Evolutionary conservation across 352 stramenopile species (phyloP).

Genomic region (Salisapilia sapeloensis): DNA sequence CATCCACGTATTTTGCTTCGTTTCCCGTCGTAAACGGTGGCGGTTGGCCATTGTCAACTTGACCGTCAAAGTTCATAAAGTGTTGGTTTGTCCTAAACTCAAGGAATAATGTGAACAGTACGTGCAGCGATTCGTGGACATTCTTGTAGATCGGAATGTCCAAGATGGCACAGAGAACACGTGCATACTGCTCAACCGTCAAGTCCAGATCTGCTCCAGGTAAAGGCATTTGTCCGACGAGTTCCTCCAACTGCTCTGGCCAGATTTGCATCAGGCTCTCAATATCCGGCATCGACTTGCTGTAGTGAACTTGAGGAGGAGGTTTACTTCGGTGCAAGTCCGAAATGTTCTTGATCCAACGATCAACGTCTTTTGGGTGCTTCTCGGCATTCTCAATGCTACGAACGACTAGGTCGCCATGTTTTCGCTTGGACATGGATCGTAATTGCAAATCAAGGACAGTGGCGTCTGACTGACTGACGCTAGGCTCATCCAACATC

Average conservation of each 20-base stretch:
- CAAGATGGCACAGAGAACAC: conserved; percentile 85
- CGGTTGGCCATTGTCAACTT: conserved; percentile 11
- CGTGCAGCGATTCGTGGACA: conserved; percentile 88
- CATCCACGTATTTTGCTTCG: conserved; percentile 9
- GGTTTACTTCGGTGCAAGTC: conserved; percentile 90
- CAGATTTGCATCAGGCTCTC: conserved; percentile 89
- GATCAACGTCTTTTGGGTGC: conserved; percentile 84
- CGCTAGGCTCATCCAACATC: conserved; percentile 86
- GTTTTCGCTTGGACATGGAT: conserved; percentile 89
- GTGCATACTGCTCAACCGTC: conserved; percentile 85
- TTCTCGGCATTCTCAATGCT: conserved; percentile 92
- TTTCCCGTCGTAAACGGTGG: conserved; percentile 19
- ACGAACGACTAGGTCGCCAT: conserved; percentile 82
- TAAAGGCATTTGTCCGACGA: conserved; percentile 49
- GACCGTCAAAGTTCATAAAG: conserved; percentile 79
- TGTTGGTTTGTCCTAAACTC: conserved; percentile 89
- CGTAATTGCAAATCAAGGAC: conserved; percentile 91
- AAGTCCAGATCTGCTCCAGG: conserved; percentile 82
- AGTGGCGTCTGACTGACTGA: conserved; percentile 87
- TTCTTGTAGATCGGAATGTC: conserved; percentile 92
- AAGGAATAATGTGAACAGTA: conserved; percentile 89
- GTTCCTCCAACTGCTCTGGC: conserved; percentile 75
- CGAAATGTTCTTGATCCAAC: conserved; percentile 91
- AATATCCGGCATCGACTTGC: conserved; percentile 89
- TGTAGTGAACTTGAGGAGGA: conserved; percentile 85